Percentiles rank a stretch among this genome's conserved stretches.
These are phyloP conservation scores for Fraxinus cuspidata DNA, from an alignment of 257 asterid species.

Conservation along the genomic window DNA sequence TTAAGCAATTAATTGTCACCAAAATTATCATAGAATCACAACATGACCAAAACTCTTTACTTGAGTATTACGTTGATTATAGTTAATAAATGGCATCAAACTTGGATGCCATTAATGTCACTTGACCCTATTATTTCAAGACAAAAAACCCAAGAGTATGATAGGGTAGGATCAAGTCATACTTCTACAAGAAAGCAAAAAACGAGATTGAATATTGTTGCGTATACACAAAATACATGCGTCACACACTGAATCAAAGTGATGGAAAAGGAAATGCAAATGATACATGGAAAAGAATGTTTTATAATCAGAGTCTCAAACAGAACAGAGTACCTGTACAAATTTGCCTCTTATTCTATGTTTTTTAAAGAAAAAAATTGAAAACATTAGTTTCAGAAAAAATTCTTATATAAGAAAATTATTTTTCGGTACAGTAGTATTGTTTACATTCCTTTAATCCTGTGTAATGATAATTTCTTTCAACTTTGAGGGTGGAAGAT, in stretches of 20 bases:
- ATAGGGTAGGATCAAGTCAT: background rate
- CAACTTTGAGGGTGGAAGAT: background rate
- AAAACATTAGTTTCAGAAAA: background rate
- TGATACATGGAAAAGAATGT: background rate
- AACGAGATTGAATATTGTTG: background rate
- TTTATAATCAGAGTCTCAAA: background rate
- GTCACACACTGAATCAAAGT: background rate
- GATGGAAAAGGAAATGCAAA: slow-evolving; percentile 3
- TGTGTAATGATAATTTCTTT: background rate
- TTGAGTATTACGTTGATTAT: background rate
- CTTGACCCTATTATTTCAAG: background rate
- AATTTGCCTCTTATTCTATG: background rate
- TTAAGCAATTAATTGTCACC: background rate
- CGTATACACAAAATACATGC: background rate
- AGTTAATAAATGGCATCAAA: background rate
- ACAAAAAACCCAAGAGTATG: background rate
- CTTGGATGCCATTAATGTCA: background rate
- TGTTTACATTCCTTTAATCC: background rate
- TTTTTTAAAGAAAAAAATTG: background rate
- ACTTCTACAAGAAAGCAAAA: background rate
- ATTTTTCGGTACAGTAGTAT: background rate
- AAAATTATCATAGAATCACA: background rate
- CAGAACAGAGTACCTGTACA: background rate
- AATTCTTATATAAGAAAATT: background rate
- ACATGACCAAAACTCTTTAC: background rate